Base-by-base conservation (phyloP, 2,329 filamentous ascomycete species). In the Furcasterigmium furcatum region DNA sequence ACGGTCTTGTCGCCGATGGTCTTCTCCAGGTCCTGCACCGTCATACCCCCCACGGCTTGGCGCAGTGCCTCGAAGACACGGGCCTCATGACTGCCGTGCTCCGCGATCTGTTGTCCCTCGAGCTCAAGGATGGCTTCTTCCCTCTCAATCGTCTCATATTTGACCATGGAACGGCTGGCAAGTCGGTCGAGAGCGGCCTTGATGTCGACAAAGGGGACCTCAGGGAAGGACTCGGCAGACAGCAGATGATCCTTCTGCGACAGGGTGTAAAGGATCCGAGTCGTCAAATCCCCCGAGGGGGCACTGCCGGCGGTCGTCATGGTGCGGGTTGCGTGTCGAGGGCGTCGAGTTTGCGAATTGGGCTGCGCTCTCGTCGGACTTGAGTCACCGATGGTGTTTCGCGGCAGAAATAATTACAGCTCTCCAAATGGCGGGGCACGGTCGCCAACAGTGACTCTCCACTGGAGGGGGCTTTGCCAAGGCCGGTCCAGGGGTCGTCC, bases 141-240 rank as follows among this genome's bases (percentile, higher is more conserved):
- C 43, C 78, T 76, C 55, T 96, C 91, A 50, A 90, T 77, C 39
- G 88, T 86, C 57, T 95, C 83, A 68, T 96, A 96, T 54, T 79
- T 75, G 52, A 97, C 76, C 90, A 96, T 96, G 42, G 84, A 85
- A 57, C 92, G 82, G 48, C 89, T 94, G 24, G 77, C 79, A 44
- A 99, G 79, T 55, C 91, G 82, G 71, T 97, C 94, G 52, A 97
- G 77, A 24, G 90, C 88, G 52, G 88, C 87, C 73, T 96, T 97
- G 61, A 96, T 72, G 48, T 82, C 79, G 50, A 78, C 73, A 58
- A 85, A 87, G 59, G 81, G 74, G 57, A 75, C 69, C 55, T 77
- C 65, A 55, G 87, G 82, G 71, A 91, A 91, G 59, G 77, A 76
- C 58, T 88, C 80, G 59, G 74, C 73, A 44, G 88, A 88, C 56